Evolutionary conservation across 106 monocot genomes (phyloP).

Genomic region (Ottelia alismoides): DNA sequence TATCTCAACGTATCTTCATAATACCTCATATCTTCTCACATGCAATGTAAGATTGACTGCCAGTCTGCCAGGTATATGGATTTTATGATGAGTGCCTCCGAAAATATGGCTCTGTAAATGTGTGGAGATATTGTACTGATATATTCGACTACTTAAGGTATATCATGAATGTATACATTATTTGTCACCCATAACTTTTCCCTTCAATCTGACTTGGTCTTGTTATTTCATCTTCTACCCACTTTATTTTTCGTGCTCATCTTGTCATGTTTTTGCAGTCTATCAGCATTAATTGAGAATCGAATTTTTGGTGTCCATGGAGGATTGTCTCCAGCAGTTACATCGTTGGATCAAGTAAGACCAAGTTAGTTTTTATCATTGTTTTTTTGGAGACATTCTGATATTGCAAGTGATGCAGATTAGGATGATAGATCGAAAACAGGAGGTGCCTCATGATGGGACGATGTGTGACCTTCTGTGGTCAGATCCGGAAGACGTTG

Average conservation of each 20-base stretch:
- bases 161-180: no score
- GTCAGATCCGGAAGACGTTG: conserved; percentile 97
- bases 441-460: conserved; percentile 99
- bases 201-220: no score
- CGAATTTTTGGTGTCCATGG: conserved; percentile 94
- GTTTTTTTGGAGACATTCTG: neutral
- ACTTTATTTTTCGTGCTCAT: neutral
- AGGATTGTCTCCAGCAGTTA: conserved; percentile 82
- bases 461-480: conserved; percentile 97
- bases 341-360: conserved; percentile 75
- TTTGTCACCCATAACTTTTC: no score
- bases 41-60: no score
- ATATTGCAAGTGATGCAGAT: conserved; percentile 31
- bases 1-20: neutral
- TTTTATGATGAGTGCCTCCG: conserved; percentile 99
- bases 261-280: conserved; percentile 24
- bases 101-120: conserved; percentile 98
- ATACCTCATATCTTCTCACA: no score
- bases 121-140: conserved; percentile 99
- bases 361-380: neutral
- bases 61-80: conserved; percentile 80
- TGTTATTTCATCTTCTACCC: neutral
- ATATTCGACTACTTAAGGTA: conserved; percentile 98
- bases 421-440: conserved; percentile 93
- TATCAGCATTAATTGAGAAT: conserved; percentile 94